phyloP scores from a whole-genome alignment of 768 basidiomycete species.

The Termitomyces sp. region DNA sequence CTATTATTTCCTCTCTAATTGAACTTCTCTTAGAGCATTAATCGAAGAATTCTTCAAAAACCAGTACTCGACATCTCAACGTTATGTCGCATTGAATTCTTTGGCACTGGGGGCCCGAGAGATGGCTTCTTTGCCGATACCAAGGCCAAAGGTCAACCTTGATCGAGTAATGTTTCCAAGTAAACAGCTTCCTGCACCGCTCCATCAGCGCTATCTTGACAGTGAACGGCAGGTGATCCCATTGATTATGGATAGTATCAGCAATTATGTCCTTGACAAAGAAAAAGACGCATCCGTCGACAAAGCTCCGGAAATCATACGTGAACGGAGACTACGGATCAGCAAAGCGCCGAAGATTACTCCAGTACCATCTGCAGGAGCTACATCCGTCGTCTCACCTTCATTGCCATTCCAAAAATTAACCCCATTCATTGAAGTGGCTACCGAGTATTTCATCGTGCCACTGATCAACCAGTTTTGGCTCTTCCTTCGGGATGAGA shows the following conservation, averaged over 20 bases:
- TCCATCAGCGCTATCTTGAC: constrained; percentile 67
- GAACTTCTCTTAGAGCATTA: constrained; percentile 46
- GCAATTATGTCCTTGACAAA: constrained; percentile 55
- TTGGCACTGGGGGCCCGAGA: constrained; percentile 85
- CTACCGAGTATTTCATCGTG: constrained; percentile 83
- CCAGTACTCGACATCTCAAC: constrained; percentile 85
- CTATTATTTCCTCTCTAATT: neutral
- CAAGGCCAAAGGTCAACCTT: constrained; percentile 22
- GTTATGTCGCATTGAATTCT: constrained; percentile 80
- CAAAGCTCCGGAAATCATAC: constrained; percentile 54
- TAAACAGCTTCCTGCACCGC: constrained; percentile 64
- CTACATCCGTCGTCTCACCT: neutral
- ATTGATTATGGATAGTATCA: constrained; percentile 58
- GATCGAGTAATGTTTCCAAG: constrained; percentile 64
- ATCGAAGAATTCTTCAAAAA: constrained; percentile 93
- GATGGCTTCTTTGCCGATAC: constrained; percentile 47
- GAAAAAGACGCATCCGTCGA: constrained; percentile 50
- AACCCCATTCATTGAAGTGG: constrained; percentile 60
- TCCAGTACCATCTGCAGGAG: constrained; percentile 27
- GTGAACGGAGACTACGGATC: constrained; percentile 74
- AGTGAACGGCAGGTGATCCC: constrained; percentile 43
- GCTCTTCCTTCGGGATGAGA: constrained; percentile 85
- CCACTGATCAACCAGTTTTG: constrained; percentile 95
- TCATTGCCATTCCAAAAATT: constrained; percentile 10
- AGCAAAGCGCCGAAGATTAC: constrained; percentile 41